phyloP scores from a whole-genome alignment of 352 stramenopile genomes.

The Peronospora destructor region DNA sequence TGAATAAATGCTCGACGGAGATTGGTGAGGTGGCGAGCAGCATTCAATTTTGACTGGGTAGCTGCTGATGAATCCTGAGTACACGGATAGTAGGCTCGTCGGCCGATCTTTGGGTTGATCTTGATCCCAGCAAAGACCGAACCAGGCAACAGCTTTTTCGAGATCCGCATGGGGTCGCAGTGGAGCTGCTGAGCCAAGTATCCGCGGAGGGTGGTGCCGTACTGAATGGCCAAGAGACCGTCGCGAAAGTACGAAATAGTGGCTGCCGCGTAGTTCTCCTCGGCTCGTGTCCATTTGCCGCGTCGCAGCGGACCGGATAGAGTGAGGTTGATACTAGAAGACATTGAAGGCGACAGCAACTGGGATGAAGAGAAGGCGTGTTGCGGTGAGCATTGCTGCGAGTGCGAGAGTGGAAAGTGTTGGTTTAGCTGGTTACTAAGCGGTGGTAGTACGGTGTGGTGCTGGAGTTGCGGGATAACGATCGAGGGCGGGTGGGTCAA shows the following conservation, averaged over 20 bases:
- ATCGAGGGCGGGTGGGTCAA: constrained; percentile 31
- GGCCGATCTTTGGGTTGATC: constrained; percentile 69
- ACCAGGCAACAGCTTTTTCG: constrained; percentile 67
- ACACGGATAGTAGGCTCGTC: constrained; percentile 61
- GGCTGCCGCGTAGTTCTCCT: constrained; percentile 57
- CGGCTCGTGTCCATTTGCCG: constrained; percentile 64
- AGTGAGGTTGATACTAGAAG: constrained; percentile 16
- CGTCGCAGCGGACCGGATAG: constrained; percentile 41
- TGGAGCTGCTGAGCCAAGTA: constrained; percentile 66
- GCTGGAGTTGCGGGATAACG: constrained; percentile 5
- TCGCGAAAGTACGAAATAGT: constrained; percentile 68
- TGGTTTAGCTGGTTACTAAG: constrained; percentile 26
- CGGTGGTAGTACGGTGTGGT: constrained; percentile 22
- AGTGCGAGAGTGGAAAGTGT: constrained; percentile 22
- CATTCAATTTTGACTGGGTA: constrained; percentile 32
- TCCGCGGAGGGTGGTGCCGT: constrained; percentile 63
- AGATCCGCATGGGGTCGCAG: constrained; percentile 74
- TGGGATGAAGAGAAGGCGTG: constrained; percentile 7
- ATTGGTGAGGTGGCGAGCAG: constrained; percentile 31
- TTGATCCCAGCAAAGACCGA: constrained; percentile 55
- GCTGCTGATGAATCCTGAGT: constrained; percentile 40
- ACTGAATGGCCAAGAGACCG: constrained; percentile 57
- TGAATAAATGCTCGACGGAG: constrained; percentile 46
- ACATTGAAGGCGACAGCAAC: background rate
- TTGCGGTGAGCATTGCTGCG: constrained; percentile 19